Evolutionary conservation across 805 yeast genomes (phyloP), one percentile per base, ranked within the genome.

Genomic region (Candida easanensis): DNA sequence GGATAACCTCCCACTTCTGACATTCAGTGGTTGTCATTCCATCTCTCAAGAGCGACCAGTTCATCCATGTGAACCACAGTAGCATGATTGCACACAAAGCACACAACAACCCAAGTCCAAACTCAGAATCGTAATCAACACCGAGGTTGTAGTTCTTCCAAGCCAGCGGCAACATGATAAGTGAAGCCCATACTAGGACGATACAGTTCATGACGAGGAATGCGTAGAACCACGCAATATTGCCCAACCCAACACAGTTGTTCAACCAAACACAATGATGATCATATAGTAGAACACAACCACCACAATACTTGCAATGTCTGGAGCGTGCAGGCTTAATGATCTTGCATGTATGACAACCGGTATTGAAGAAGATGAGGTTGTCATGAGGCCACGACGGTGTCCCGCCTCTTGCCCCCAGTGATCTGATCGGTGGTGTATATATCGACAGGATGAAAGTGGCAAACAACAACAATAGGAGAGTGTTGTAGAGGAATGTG

Each of bases 1-100:
- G 80, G 13, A 86, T 69, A 4, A 71, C 78, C 16, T 66, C 75
- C 95, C 95, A 86, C 56, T 86, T 86, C 39, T 70, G 79, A 15
- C 76, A 65, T 61, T 86, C 95, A 54, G 82, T 84, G 4, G 90
- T 82, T 11, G 93, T 84, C 59, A 80, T 80, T 0, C 95, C 95
- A 33, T 75, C 69, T 49, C 70, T 73, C 2, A 84, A 64, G 49
- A 77, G 70, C 25, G 70, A 56, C 20, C 79, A 31, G 50, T 82
- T 86, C 45, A 70, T 59, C 21, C 51, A 57, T 2, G 69, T 44
- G 50, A 79, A 79, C 38, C 73, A 68, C 11, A 62, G 46, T 19
- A 73, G 64, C n/a, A 80, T 61, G 1, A 74, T 45, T 3, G 69
- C 62, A 44, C 80, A 69, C 14, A 70, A 41, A 1, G 63, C 58